These are phyloP conservation scores for Erythrobasidium yunnanense DNA, from an alignment of 768 basidiomycete genomes.

Conservation along the genomic window DNA sequence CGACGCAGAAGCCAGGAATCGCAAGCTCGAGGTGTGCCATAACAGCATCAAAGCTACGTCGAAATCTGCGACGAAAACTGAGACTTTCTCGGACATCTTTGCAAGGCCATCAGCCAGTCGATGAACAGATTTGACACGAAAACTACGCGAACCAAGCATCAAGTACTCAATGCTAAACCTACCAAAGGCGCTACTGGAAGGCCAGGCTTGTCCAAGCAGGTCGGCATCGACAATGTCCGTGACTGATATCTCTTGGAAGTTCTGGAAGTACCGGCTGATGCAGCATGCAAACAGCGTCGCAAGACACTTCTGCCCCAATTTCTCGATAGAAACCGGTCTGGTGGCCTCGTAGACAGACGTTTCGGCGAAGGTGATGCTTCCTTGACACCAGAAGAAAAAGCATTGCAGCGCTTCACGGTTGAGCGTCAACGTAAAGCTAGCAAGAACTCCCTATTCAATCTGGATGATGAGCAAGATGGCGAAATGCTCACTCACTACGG, in stretches of 20 bases:
- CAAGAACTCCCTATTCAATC: conserved; percentile 70
- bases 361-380: conserved; percentile 91
- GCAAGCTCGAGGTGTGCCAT: conserved; percentile 17
- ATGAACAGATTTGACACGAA: conserved; percentile 21
- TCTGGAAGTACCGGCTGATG: no score
- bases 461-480: conserved; percentile 58
- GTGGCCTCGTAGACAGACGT: conserved; percentile 66
- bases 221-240: conserved; percentile 21
- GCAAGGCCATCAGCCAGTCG: conserved; percentile 6
- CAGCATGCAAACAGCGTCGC: conserved; percentile 40
- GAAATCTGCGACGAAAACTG: no score
- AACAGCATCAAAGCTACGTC: no score
- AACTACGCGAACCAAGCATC: conserved; percentile 17
- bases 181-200: conserved; percentile 10
- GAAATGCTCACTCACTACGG: conserved; percentile 67
- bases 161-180: conserved; percentile 3
- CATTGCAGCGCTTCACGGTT: conserved; percentile 87
- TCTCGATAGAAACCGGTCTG: conserved; percentile 52
- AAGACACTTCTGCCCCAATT: conserved; percentile 76
- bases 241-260: background rate
- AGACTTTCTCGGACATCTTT: background rate
- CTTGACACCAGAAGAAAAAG: conserved; percentile 89
- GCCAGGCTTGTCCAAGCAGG: conserved; percentile 14
- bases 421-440: conserved; percentile 62
- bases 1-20: conserved; percentile 11